phyloP scores from a whole-genome alignment of 257 asterid genomes.

The Plantago elongata region DNA sequence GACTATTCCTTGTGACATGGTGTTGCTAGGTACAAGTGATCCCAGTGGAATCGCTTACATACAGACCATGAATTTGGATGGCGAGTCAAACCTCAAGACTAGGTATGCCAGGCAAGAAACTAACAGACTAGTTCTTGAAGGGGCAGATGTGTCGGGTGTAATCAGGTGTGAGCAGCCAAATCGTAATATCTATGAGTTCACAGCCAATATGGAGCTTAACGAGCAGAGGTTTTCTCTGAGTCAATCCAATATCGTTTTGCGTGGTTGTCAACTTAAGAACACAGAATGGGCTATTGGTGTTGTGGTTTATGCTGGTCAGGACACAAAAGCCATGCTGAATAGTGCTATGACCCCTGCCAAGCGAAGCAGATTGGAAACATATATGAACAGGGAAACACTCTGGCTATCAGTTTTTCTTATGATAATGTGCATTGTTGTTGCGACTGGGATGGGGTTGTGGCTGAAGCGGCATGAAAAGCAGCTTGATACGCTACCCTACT shows the following conservation, averaged over 20 bases:
- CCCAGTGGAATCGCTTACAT: conserved; percentile 94
- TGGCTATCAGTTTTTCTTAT: conserved; percentile 89
- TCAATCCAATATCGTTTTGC: conserved; percentile 90
- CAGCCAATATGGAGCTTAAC: conserved; percentile 80
- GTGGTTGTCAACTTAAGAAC: conserved; percentile 98
- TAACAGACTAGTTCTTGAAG: conserved; percentile 57
- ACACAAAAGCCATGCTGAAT: conserved; percentile 95
- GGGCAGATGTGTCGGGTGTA: conserved; percentile 52
- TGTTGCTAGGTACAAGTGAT: conserved; percentile 88
- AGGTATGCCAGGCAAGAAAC: conserved; percentile 99
- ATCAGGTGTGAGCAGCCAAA: conserved; percentile 95
- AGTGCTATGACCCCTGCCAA: conserved; percentile 89
- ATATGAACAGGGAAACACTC: conserved; percentile 93
- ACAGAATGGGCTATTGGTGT: conserved; percentile 94
- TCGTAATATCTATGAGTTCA: conserved; percentile 93
- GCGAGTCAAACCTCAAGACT: conserved; percentile 96
- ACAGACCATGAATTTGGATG: conserved; percentile 97
- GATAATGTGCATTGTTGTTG: conserved; percentile 83
- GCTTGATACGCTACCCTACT: conserved; percentile 86
- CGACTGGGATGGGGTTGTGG: conserved; percentile 89
- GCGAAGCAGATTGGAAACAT: conserved; percentile 90
- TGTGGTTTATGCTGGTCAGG: conserved; percentile 97
- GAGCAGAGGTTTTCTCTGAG: conserved; percentile 69
- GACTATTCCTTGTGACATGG: conserved; percentile 96
- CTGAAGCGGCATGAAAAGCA: conserved; percentile 51